Conservation (phyloP, 2,329 filamentous ascomycete species). For the Aspergillus viridinutans region DNA sequence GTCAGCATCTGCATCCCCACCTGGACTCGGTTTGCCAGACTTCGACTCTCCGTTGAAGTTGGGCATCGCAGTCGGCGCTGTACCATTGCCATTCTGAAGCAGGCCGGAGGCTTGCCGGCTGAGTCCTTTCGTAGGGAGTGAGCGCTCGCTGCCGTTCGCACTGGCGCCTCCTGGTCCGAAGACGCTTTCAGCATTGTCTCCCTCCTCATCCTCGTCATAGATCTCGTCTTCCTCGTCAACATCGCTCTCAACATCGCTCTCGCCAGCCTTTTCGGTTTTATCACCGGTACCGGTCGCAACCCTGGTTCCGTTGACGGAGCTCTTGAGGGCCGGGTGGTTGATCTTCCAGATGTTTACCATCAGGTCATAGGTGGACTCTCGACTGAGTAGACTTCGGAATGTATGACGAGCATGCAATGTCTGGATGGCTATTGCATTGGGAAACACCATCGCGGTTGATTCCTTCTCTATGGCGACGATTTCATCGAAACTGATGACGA, state of each 20-base stretch:
- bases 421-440: constrained; percentile 94
- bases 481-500: constrained; percentile 98
- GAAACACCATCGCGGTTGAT: constrained; percentile 90
- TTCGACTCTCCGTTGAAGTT: constrained; percentile 33
- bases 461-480: constrained; percentile 96
- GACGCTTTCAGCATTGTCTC: constrained; percentile 57
- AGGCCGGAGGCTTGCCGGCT: constrained; percentile 67
- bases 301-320: constrained; percentile 81
- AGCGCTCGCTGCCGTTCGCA: constrained; percentile 50
- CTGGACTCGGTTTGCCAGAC: constrained; percentile 46
- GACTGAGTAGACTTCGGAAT: constrained; percentile 89
- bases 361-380: constrained; percentile 93
- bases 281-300: constrained; percentile 78
- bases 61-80: constrained; percentile 35
- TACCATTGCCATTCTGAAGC: constrained; percentile 31
- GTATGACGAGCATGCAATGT: constrained; percentile 93
- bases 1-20: constrained; percentile 47
- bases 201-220: constrained; percentile 50
- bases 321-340: constrained; percentile 85
- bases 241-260: constrained; percentile 69
- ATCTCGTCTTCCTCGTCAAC: constrained; percentile 69
- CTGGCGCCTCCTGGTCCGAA: constrained; percentile 53
- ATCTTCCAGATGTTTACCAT: constrained; percentile 99
- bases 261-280: constrained; percentile 75
- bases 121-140: constrained; percentile 48